Evolutionary conservation across 371 early-diverging fungal genomes (phyloP).

Genomic region (Smittium mucronatum): DNA sequence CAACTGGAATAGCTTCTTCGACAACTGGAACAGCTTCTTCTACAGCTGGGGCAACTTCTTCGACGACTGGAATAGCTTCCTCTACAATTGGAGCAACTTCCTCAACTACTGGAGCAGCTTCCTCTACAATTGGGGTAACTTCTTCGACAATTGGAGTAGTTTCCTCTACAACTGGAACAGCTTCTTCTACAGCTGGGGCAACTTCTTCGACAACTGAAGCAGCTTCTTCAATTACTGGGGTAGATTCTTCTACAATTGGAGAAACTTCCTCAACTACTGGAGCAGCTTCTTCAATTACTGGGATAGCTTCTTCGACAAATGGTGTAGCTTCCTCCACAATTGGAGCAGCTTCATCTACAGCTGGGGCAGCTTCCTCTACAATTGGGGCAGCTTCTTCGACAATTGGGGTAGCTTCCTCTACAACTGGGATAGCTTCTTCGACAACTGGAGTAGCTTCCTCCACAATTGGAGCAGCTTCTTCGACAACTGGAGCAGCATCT

Average conservation of each 20-base stretch:
- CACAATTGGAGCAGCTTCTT: background rate
- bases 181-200: background rate
- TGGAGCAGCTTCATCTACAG: background rate
- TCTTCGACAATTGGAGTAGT: background rate
- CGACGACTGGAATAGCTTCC: background rate
- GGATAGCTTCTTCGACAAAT: background rate
- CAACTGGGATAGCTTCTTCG: background rate
- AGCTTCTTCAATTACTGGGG: background rate
- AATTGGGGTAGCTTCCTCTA: background rate
- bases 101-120: background rate
- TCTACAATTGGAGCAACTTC: background rate
- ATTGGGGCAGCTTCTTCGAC: background rate
- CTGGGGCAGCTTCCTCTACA: background rate
- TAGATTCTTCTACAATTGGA: background rate
- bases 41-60: background rate
- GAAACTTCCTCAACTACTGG: background rate
- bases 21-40: background rate
- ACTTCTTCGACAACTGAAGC: background rate
- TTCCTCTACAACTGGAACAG: background rate
- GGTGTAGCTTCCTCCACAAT: background rate
- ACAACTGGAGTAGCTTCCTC: background rate
- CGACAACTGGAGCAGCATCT: background rate
- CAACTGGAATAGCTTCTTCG: background rate
- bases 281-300: background rate
- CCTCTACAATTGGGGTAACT: background rate